These are phyloP conservation scores for Pseudocercospora musae DNA, from an alignment of 2,329 filamentous ascomycete genomes.

Conservation along the genomic window DNA sequence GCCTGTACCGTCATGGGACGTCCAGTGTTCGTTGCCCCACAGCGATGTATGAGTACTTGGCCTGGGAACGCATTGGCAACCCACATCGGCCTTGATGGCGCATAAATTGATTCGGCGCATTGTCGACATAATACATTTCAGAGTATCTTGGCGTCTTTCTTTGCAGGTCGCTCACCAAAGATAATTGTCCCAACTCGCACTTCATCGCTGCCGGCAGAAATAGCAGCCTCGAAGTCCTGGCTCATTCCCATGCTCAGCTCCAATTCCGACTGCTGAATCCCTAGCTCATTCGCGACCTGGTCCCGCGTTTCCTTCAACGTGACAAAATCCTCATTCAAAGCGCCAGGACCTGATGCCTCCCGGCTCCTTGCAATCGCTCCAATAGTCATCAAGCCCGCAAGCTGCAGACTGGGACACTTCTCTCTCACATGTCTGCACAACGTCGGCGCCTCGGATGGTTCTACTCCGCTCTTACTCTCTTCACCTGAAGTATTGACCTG, in stretches of 20 bases:
- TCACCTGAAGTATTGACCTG: conserved; percentile 96
- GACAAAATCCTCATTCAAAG: conserved; percentile 89
- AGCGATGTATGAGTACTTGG: too few species aligned
- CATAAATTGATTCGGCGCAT: too few species aligned
- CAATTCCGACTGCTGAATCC: conserved; percentile 54
- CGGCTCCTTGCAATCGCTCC: conserved; percentile 85
- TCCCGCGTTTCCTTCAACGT: conserved; percentile 67
- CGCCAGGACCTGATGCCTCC: conserved; percentile 65
- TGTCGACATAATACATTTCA: conserved; percentile 5
- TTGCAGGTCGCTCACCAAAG: conserved; percentile 78
- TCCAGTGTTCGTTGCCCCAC: too few species aligned
- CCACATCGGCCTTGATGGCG: too few species aligned
- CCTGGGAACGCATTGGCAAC: too few species aligned
- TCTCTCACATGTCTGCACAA: conserved; percentile 69
- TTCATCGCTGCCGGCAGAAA: conserved; percentile 78
- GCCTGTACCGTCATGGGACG: too few species aligned
- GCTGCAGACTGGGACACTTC: conserved; percentile 67
- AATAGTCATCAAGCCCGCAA: conserved; percentile 94
- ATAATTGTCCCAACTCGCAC: conserved; percentile 92
- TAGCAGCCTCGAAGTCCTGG: conserved; percentile 87
- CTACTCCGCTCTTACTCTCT: conserved; percentile 75
- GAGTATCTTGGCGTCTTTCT: conserved; percentile 69
- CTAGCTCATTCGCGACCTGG: conserved; percentile 62
- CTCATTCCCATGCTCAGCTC: conserved; percentile 99
- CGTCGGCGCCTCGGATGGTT: conserved; percentile 58